Evolutionary conservation across 2,329 filamentous ascomycete species (phyloP).

Genomic region (Helotiales sp.): DNA sequence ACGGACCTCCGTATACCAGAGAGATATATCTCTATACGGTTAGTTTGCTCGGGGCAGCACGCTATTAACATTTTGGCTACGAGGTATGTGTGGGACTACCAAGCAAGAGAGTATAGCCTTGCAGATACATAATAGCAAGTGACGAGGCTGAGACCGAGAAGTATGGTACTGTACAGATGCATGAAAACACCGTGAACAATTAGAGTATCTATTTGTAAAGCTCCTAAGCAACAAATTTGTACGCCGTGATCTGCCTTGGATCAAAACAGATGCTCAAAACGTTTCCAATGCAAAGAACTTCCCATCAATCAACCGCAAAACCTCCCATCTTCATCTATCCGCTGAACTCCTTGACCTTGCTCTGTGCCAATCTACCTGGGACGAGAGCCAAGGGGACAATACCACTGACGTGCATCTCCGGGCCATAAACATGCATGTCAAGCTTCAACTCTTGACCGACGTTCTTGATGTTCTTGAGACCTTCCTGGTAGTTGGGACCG

Average conservation of each 20-base stretch:
- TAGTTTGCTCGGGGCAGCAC: too few species aligned
- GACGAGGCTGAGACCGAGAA: neutral
- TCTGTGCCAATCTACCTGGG: constrained; percentile 63
- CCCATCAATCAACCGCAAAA: constrained; percentile 11
- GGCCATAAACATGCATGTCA: constrained; percentile 87
- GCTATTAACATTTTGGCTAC: too few species aligned
- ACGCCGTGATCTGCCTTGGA: constrained; percentile 26
- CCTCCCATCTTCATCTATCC: constrained; percentile 25
- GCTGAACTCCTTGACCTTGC: constrained; percentile 58
- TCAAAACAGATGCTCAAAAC: constrained; percentile 26
- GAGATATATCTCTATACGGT: constrained; percentile 17
- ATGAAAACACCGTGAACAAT: constrained; percentile 18
- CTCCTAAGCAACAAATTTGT: constrained; percentile 25
- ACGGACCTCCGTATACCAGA: neutral
- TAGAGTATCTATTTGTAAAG: constrained; percentile 35
- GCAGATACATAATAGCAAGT: neutral
- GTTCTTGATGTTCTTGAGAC: constrained; percentile 99
- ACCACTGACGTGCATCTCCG: constrained; percentile 86
- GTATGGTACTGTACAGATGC: constrained; percentile 3
- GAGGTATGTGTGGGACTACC: too few species aligned
- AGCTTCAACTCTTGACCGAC: constrained; percentile 92
- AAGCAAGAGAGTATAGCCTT: too few species aligned
- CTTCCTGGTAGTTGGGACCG: constrained; percentile 99
- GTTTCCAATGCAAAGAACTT: constrained; percentile 21
- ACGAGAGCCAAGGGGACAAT: constrained; percentile 90